Evolutionary conservation across 805 yeast genomes (phyloP).

Genomic region (Hanseniaspora clermontiae): DNA sequence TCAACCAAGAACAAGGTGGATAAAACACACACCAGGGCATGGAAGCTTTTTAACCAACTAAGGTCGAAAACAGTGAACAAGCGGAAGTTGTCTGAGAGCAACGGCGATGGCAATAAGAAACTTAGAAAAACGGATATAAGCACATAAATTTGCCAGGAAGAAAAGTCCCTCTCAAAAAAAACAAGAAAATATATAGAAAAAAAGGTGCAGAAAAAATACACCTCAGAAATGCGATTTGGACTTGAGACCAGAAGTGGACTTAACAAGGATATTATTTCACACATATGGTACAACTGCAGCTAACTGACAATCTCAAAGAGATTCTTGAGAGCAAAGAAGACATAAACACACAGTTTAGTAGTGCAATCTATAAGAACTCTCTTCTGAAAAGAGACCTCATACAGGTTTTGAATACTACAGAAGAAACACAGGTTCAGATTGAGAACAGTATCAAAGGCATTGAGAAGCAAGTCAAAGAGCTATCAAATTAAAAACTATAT

Average conservation of each 20-base stretch:
- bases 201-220: neutral
- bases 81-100: neutral
- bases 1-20: slow-evolving; percentile 35
- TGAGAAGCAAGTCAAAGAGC: neutral
- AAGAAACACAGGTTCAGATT: neutral
- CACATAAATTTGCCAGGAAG: neutral
- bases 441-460: neutral
- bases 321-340: neutral
- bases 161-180: neutral
- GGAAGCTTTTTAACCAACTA: slow-evolving; percentile 4
- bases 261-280: neutral
- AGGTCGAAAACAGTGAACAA: neutral
- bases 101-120: neutral
- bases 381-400: neutral
- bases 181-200: neutral
- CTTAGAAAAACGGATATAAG: neutral
- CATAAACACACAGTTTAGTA: neutral
- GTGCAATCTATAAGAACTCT: neutral
- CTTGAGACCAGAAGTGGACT: too few relatives aligned
- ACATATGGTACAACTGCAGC: neutral
- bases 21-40: slow-evolving; percentile 26
- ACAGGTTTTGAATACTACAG: neutral
- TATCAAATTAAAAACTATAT: neutral
- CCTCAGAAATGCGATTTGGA: too few relatives aligned
- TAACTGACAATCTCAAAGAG: neutral